Percentiles rank a stretch among this genome's conserved stretches.
phyloP scores from a whole-genome alignment of 169 alveolate species.

The Plasmodium gaboni region DNA sequence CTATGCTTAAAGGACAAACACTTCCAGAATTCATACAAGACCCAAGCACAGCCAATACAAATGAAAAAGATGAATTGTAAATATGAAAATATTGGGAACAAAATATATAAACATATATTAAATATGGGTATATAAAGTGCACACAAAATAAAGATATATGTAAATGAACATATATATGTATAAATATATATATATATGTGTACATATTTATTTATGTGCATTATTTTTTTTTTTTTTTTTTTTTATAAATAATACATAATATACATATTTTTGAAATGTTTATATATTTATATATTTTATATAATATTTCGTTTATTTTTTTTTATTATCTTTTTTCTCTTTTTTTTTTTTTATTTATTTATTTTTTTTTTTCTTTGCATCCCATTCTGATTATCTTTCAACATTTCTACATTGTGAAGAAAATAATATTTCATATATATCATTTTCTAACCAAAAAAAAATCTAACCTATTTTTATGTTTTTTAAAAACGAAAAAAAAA shows the following conservation, averaged over 20 bases:
- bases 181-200: neutral
- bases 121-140: neutral
- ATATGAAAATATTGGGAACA: neutral
- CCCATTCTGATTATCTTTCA: no score
- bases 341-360: no score
- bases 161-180: neutral
- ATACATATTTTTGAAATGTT: slow-evolving; percentile 1
- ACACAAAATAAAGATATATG: neutral
- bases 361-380: no score
- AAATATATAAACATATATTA: neutral
- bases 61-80: slow-evolving; percentile 56
- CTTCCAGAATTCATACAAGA: slow-evolving; percentile 83
- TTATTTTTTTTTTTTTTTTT: neutral
- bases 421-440: no score
- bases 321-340: no score
- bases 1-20: slow-evolving; percentile 84
- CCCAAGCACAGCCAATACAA: slow-evolving; percentile 6
- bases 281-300: neutral
- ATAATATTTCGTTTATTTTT: no score
- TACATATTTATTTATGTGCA: neutral
- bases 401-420: no score
- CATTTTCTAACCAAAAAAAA: no score
- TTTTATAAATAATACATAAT: neutral
- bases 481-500: no score
- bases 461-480: no score